These are phyloP conservation scores for Chaetoscypha palmicola DNA, from an alignment of 2,329 filamentous ascomycete genomes.

Conservation along the genomic window DNA sequence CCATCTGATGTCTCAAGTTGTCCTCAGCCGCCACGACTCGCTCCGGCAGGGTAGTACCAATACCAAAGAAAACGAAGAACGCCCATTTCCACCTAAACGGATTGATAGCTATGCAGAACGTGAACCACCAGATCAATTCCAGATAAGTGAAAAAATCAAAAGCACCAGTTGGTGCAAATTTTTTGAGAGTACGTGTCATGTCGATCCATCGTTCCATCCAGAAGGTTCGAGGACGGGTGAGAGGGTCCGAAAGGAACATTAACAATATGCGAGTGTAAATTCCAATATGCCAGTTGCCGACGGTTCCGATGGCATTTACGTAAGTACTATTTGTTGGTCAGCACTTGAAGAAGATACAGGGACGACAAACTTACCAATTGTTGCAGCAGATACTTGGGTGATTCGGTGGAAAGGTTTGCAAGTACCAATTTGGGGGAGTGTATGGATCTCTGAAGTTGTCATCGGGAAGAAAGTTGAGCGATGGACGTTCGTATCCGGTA, in stretches of 20 bases:
- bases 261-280: constrained; percentile 81
- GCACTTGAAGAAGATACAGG: background rate
- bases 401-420: constrained; percentile 74
- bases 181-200: constrained; percentile 68
- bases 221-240: constrained; percentile 61
- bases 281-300: constrained; percentile 83
- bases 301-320: constrained; percentile 70
- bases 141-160: constrained; percentile 90
- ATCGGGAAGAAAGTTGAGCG: constrained; percentile 64
- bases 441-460: constrained; percentile 70
- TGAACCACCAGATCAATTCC: constrained; percentile 79
- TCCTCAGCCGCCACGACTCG: constrained; percentile 62
- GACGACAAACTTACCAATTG: constrained; percentile 46
- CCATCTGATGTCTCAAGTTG: constrained; percentile 46
- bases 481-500: constrained; percentile 71
- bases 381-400: constrained; percentile 71
- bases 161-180: constrained; percentile 60
- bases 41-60: constrained; percentile 60
- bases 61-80: constrained; percentile 70
- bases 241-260: constrained; percentile 77
- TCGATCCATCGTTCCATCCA: constrained; percentile 87
- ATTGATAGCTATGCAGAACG: constrained; percentile 71
- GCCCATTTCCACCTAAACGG: constrained; percentile 91
- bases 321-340: constrained; percentile 47
- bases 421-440: constrained; percentile 76